These are phyloP conservation scores for Lumnitzera littorea DNA, from an alignment of 345 rosid genomes.

Conservation along the genomic window DNA sequence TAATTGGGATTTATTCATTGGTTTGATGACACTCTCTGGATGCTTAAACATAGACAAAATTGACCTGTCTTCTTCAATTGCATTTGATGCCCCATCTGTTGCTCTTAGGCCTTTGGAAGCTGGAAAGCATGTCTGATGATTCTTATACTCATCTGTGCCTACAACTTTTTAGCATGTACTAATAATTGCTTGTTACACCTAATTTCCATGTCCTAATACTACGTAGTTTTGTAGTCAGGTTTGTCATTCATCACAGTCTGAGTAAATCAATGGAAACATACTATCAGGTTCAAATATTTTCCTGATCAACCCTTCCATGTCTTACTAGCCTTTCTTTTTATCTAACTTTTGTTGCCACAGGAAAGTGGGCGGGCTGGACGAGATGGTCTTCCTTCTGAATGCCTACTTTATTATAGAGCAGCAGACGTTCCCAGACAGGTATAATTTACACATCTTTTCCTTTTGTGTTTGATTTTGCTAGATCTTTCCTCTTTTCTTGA, in stretches of 20 bases:
- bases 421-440: conserved; percentile 96
- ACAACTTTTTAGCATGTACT: too few species aligned
- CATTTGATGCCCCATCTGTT: too few species aligned
- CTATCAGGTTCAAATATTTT: conserved; percentile 60
- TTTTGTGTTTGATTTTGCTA: not conserved
- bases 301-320: conserved; percentile 4
- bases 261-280: conserved; percentile 99
- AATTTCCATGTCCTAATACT: not conserved
- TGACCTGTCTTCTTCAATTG: too few species aligned
- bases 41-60: too few species aligned
- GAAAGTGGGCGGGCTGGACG: conserved; percentile 99
- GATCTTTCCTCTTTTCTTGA: not conserved
- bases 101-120: too few species aligned
- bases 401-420: conserved; percentile 73
- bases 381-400: conserved; percentile 94
- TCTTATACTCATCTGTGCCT: too few species aligned
- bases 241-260: conserved; percentile 97
- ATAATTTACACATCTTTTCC: conserved; percentile 8
- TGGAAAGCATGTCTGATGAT: too few species aligned
- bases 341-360: conserved; percentile 34
- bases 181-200: not conserved
- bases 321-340: conserved; percentile 3
- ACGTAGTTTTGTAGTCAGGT: conserved; percentile 58
- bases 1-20: too few species aligned
- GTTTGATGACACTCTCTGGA: too few species aligned